Percentiles rank a stretch among this genome's conserved stretches.
phyloP scores from a whole-genome alignment of 257 asterid genomes.

The Nicotiana obtusifolia region DNA sequence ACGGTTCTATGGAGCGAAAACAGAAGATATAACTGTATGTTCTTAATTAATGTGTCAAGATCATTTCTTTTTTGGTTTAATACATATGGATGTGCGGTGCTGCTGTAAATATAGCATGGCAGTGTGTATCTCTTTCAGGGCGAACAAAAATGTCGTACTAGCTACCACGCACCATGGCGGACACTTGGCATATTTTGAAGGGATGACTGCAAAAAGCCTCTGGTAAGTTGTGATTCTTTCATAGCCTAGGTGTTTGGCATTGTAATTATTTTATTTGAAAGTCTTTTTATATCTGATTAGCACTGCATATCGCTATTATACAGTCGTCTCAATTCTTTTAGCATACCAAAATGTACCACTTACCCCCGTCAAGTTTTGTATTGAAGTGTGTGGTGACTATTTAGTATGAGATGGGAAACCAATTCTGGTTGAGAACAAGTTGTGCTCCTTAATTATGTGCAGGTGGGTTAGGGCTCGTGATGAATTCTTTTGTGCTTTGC shows the following conservation, averaged over 20 bases:
- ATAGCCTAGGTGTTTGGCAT: neutral
- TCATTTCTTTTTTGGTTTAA: neutral
- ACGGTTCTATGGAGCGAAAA: neutral
- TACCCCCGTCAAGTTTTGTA: neutral
- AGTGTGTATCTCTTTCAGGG: neutral
- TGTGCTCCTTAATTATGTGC: neutral
- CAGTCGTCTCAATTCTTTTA: neutral
- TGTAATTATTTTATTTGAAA: neutral
- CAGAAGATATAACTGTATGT: neutral
- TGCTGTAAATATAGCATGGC: neutral
- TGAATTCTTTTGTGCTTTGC: constrained; percentile 53
- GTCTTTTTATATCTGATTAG: neutral
- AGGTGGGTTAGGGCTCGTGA: constrained; percentile 82
- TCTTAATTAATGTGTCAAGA: no score
- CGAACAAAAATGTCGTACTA: no score
- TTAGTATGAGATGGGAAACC: neutral
- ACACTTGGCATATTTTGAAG: constrained; percentile 76
- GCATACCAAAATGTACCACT: neutral
- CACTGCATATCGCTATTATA: neutral
- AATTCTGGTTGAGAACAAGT: neutral
- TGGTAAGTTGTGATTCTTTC: constrained; percentile 36
- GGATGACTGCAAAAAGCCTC: constrained; percentile 52
- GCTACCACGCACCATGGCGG: constrained; percentile 72
- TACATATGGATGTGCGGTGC: neutral
- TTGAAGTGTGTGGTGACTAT: neutral